A percentile compares a stretch with the other conserved stretches of the same genome.
These are phyloP conservation scores for Xylariaceae sp. DNA, from an alignment of 2,329 filamentous ascomycete species.

Conservation along the genomic window DNA sequence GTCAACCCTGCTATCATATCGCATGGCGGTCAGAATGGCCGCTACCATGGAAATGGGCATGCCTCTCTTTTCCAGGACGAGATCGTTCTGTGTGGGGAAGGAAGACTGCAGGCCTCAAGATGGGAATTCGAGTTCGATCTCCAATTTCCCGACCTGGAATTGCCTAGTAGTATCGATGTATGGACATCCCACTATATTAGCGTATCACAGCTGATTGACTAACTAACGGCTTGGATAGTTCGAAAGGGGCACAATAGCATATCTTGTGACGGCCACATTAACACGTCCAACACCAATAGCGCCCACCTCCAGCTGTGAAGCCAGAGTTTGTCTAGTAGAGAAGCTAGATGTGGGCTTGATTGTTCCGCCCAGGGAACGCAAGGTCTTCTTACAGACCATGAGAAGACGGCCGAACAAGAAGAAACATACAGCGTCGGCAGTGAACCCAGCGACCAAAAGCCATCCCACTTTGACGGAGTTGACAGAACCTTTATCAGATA, in stretches of 20 bases:
- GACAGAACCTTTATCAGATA: constrained; percentile 46
- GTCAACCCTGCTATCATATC: constrained; percentile 51
- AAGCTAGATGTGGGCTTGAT: constrained; percentile 84
- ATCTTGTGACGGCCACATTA: constrained; percentile 87
- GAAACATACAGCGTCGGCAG: constrained; percentile 56
- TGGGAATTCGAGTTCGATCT: constrained; percentile 83
- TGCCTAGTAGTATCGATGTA: constrained; percentile 96
- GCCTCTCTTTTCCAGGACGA: constrained; percentile 86
- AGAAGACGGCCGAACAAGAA: constrained; percentile 72
- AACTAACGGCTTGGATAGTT: constrained; percentile 65
- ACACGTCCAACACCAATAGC: constrained; percentile 88
- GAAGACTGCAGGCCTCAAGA: constrained; percentile 73
- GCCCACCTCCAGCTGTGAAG: constrained; percentile 79
- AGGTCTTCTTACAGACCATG: constrained; percentile 87
- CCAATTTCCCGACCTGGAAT: constrained; percentile 69
- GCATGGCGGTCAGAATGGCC: constrained; percentile 49
- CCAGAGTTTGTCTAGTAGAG: constrained; percentile 80
- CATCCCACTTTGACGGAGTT: constrained; percentile 50
- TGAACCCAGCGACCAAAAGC: constrained; percentile 43
- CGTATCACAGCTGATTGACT: constrained; percentile 1
- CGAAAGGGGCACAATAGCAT: constrained; percentile 90
- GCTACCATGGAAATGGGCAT: constrained; percentile 77
- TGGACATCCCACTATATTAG: constrained; percentile 44
- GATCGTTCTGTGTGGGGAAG: constrained; percentile 79
- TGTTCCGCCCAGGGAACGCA: constrained; percentile 75